A percentile compares a stretch with the other conserved stretches of the same genome.
These are phyloP conservation scores for Phialophora tarda DNA, from an alignment of 2,329 filamentous ascomycete genomes.

Conservation along the genomic window DNA sequence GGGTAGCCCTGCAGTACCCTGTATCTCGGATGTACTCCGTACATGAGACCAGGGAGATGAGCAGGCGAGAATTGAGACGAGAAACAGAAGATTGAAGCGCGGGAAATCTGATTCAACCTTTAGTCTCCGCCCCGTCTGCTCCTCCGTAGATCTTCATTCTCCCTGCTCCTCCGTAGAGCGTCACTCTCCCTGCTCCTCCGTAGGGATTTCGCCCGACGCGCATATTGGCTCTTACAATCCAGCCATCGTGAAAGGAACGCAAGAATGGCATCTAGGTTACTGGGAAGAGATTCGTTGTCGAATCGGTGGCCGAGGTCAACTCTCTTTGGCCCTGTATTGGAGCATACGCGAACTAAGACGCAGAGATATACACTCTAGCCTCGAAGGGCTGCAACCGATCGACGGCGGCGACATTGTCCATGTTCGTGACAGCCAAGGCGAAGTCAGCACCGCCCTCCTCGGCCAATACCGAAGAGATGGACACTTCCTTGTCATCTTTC, in stretches of 20 bases:
- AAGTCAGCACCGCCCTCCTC: not conserved
- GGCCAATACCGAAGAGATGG: not conserved
- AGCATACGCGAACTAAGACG: not conserved
- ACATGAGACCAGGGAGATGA: too few species aligned
- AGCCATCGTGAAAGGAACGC: not conserved
- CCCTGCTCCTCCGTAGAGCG: too few species aligned
- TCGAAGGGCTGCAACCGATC: not conserved
- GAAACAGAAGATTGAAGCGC: not conserved
- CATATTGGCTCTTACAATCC: not conserved
- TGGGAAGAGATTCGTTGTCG: not conserved
- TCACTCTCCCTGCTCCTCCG: too few species aligned
- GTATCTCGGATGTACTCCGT: too few species aligned
- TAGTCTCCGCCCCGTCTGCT: too few species aligned
- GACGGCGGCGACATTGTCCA: conserved; percentile 1
- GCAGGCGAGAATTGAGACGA: too few species aligned
- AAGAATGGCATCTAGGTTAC: not conserved
- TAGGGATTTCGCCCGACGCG: too few species aligned
- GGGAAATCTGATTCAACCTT: not conserved
- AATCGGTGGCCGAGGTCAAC: not conserved
- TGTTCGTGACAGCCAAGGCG: not conserved
- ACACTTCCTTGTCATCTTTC: not conserved
- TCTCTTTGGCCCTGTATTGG: not conserved
- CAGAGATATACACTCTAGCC: not conserved
- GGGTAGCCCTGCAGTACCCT: too few species aligned
- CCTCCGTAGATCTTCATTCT: too few species aligned